Conservation (phyloP, 2,329 filamentous ascomycete genomes). For the Ceratocystis diversiconidia region DNA sequence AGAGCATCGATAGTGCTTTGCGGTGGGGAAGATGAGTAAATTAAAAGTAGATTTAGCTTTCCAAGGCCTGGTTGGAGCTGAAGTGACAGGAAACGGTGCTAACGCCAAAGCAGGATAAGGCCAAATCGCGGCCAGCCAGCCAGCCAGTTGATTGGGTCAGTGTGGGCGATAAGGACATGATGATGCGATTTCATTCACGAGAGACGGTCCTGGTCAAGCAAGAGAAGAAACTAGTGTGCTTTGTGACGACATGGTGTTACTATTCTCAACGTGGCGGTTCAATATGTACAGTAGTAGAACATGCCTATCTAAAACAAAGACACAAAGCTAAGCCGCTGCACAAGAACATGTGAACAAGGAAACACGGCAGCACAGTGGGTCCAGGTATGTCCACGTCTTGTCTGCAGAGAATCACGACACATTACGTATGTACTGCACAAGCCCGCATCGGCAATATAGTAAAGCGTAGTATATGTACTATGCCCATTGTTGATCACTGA, state of each 20-base stretch:
- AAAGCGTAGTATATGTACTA: neutral
- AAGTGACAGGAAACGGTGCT: neutral
- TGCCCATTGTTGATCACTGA: conserved; percentile 1
- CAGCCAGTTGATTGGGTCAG: no score
- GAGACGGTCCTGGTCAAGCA: neutral
- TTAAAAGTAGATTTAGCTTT: neutral
- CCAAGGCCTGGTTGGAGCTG: neutral
- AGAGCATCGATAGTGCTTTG: no score
- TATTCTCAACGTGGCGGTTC: neutral
- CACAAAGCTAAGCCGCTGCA: no score
- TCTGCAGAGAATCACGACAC: no score
- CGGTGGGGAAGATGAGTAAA: neutral
- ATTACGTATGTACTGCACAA: no score
- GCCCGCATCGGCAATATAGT: no score
- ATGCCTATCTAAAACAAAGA: no score
- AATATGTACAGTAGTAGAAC: no score
- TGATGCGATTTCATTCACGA: neutral
- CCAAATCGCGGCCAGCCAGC: neutral
- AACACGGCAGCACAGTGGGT: no score
- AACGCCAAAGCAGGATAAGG: neutral
- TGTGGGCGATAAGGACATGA: neutral
- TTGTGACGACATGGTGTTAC: neutral
- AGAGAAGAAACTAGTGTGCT: neutral
- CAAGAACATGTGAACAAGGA: no score
- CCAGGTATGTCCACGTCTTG: no score